Base-by-base conservation (phyloP, 2,329 filamentous ascomycete genomes). In the Ilyonectria sp. region DNA sequence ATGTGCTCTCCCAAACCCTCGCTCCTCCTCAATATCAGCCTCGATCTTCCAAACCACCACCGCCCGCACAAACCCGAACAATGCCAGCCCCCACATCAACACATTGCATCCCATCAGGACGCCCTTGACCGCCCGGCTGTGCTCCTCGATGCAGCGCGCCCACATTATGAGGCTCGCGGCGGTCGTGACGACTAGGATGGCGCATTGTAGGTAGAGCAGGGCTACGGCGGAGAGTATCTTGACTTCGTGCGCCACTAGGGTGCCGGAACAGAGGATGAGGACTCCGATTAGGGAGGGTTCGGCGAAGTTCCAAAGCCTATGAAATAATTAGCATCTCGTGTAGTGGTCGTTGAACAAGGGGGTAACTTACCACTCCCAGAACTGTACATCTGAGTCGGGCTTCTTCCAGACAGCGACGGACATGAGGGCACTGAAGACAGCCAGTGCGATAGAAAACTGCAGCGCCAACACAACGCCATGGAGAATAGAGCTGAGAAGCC, bases 51-150 rank as follows among this genome's bases (percentile, higher is more conserved):
- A 80, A 2, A 80, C 53, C 6, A 76, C 69, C 40, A 68, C 76
- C 0, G 75, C 75, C 21, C 79, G 70, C 49, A 72, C 43, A 35
- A 80, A 80, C 15, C 73, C 78, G 35, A 79, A 68, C 21, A 76
- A 35, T 0, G 71, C 74, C 49, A 75, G 65, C 1, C 74, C 78
- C 71, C 76, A 76, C 56, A 80, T 70, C 44, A 77, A 47, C 7
- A 72, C 58, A n/a, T 72, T 70, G 23, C 77, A 74, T 2, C 77
- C 75, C 58, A 77, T 71, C 40, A 78, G 35, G 4, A 74, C 71
- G 4, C 73, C 74, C 58, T 78, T 77, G 19, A 76, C 65, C 7
- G 66, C 35, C 9, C 69, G 62, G n/a, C 67, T 71, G 21, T 71
- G 57, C n/a, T 74, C 73, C 1, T 70, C 73, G 2, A 78, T 60